Conservation (phyloP, 2,329 filamentous ascomycete genomes). For the Kalaharituber pfeilii region DNA sequence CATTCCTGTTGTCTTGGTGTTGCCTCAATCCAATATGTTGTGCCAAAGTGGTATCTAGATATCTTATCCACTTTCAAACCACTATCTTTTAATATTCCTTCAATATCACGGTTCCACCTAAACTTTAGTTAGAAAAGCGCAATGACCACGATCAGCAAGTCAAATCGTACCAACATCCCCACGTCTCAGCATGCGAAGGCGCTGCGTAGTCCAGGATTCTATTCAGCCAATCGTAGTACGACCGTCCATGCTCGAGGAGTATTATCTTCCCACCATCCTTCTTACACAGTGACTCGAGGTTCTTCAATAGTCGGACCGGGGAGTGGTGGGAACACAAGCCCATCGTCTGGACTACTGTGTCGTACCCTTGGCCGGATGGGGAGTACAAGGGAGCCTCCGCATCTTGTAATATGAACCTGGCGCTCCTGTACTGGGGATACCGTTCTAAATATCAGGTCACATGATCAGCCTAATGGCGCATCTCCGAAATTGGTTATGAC, state of each 20-base stretch:
- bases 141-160: not conserved
- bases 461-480: not conserved
- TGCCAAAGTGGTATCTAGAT: conserved; percentile 22
- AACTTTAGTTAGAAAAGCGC: not conserved
- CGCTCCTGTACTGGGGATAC: conserved; percentile 15
- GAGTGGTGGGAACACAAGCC: conserved; percentile 21
- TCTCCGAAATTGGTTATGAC: conserved; percentile 1
- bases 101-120: conserved; percentile 22
- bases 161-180: conserved; percentile 21
- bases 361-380: conserved; percentile 17
- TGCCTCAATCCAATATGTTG: conserved; percentile 23
- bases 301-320: conserved; percentile 19
- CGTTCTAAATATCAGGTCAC: conserved; percentile 6
- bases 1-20: conserved; percentile 11
- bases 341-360: conserved; percentile 22
- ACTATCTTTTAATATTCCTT: conserved; percentile 20
- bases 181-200: conserved; percentile 22
- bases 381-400: conserved; percentile 13
- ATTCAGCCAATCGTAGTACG: conserved; percentile 20
- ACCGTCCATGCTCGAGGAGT: conserved; percentile 22
- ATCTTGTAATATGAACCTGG: conserved; percentile 14
- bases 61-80: conserved; percentile 21
- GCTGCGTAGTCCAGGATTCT: conserved; percentile 19
- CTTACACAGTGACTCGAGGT: conserved; percentile 19
- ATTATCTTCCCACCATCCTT: conserved; percentile 18